A percentile compares a stretch with the other conserved stretches of the same genome.
phyloP scores from a whole-genome alignment of 23 red algal species.

The Pyropia haitanensis region DNA sequence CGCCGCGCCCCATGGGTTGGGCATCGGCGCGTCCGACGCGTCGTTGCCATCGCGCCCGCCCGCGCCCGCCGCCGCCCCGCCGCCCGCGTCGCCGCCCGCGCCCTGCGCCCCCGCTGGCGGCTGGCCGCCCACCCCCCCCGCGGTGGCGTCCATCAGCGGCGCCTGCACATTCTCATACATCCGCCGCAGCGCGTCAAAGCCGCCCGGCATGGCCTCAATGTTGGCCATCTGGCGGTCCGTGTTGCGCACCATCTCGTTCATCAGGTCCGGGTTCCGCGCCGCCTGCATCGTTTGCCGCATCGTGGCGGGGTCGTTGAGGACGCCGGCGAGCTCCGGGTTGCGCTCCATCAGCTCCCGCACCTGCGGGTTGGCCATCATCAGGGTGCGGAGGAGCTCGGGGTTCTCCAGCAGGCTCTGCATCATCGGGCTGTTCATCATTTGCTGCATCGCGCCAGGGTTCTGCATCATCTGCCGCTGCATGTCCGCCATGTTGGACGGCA shows the following conservation, averaged over 20 bases:
- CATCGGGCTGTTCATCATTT: conserved; percentile 86
- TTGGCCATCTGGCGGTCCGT: conserved; percentile 96
- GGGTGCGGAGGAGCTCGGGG: conserved; percentile 71
- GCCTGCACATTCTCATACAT: conserved; percentile 89
- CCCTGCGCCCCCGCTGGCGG: background rate
- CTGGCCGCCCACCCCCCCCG: conserved; percentile 10
- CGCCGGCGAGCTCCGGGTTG: conserved; percentile 88
- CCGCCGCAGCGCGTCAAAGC: conserved; percentile 91
- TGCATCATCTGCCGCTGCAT: conserved; percentile 67
- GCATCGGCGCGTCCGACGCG: conserved; percentile 58
- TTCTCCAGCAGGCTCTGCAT: conserved; percentile 97
- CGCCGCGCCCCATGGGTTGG: conserved; percentile 62
- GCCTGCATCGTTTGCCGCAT: conserved; percentile 92
- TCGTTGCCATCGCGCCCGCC: conserved; percentile 9
- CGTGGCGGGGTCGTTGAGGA: conserved; percentile 85
- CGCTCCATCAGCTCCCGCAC: conserved; percentile 84
- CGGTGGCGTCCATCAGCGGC: conserved; percentile 67
- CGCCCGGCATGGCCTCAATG: conserved; percentile 97
- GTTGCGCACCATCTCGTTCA: conserved; percentile 97
- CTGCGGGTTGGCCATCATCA: conserved; percentile 97
- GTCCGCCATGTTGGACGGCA: conserved; percentile 30
- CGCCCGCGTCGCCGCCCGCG: conserved; percentile 9
- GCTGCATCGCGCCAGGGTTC: conserved; percentile 78
- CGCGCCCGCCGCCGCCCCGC: conserved; percentile 1
- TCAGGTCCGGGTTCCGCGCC: conserved; percentile 81